Base-by-base conservation (phyloP, 2,329 filamentous ascomycete species). In the Dactylellina sp. region DNA sequence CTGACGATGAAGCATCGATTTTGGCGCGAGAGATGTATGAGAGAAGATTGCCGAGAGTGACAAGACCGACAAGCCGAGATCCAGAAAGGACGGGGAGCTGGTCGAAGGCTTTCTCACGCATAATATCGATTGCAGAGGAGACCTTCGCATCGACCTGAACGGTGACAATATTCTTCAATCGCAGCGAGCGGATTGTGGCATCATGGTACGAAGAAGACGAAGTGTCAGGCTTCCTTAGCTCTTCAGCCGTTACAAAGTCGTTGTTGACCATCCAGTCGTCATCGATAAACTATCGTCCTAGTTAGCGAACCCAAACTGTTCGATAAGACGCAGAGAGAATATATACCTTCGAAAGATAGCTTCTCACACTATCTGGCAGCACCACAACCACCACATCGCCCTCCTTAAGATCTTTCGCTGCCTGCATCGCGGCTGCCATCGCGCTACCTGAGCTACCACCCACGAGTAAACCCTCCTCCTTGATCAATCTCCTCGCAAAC, bases 221-320 rank as follows among this genome's bases (percentile, higher is more conserved):
- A 6, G 80, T 80, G 57, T 82, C 81, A 72, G 78, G 79, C 75
- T 79, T 83, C 55, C 81, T 79, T 24, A 78, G 76, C 52, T 79
- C 78, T 14, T 81, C 78, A 49, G 83, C 85, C 40, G 91, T 88
- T 24, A 98, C 86, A 22, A 99, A 91, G 80, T 94, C 90, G 83
- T 99, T 99, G 76, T 95, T 95, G 11, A 93, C 93, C 64, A 99
- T 89, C 96, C 95, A 99, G 84, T 98, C 95, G 80, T 99, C 96
- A 81, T 99, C 95, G 77, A 93, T 93, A 81, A 99, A 99, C 87
- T 86, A 75, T 44, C 18, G 20, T n/a, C 7, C 9, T n/a, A 16
- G 18, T 62, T 57, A 49, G 42, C 52, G 28, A 32, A 39, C 16
- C 22, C 1, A 7, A 7, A 11, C 7, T 39, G 22, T 63, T 9